phyloP scores from a whole-genome alignment of 139 green algal species.

The Dunaliella primolecta region DNA sequence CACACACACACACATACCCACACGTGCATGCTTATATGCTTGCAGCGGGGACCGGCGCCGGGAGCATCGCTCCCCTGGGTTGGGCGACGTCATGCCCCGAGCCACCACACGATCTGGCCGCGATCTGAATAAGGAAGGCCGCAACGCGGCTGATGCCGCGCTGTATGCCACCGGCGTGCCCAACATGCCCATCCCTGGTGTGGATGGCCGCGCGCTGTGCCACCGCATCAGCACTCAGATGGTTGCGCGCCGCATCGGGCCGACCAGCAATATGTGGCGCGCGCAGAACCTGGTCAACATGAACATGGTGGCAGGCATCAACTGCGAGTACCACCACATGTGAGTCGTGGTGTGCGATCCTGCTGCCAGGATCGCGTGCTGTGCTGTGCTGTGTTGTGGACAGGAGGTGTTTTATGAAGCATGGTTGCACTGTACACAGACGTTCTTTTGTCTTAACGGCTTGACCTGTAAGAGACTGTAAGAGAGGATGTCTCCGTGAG shows the following conservation, averaged over 20 bases:
- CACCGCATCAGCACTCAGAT: conserved; percentile 1
- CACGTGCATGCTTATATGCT: too few species aligned
- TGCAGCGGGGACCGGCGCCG: neutral
- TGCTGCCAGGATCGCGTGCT: too few species aligned
- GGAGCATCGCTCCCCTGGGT: neutral
- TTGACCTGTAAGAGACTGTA: too few species aligned
- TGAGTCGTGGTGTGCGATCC: too few species aligned
- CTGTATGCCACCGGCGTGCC: neutral
- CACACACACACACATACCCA: neutral
- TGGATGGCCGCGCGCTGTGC: neutral
- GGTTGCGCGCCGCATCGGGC: conserved; percentile 3
- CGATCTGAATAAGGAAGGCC: too few species aligned
- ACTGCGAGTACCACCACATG: conserved; percentile 8
- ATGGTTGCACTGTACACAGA: too few species aligned
- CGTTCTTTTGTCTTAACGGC: too few species aligned
- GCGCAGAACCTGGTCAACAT: conserved; percentile 7
- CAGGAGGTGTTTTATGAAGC: too few species aligned
- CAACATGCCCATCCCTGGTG: conserved; percentile 9
- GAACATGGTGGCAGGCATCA: conserved; percentile 11
- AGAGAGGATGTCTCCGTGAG: too few species aligned
- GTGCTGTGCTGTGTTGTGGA: too few species aligned
- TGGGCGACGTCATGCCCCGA: neutral
- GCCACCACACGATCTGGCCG: neutral
- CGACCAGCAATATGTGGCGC: neutral
- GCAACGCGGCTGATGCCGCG: neutral